A percentile compares a stretch with the other conserved stretches of the same genome.
Conservation (phyloP, 768 basidiomycete species). For the Trametes cubensis region DNA sequence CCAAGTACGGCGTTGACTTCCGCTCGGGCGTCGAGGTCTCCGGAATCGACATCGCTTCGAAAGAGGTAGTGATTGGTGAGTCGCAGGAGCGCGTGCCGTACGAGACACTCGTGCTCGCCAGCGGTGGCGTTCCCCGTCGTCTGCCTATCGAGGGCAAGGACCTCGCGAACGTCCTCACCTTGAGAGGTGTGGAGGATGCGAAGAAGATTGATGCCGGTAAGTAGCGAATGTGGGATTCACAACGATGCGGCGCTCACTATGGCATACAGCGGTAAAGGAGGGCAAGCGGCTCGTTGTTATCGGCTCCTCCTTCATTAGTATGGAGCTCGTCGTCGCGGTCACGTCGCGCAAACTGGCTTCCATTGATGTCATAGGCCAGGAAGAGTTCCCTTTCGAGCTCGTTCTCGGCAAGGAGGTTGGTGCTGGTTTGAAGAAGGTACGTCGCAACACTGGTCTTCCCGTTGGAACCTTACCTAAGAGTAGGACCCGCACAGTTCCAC, state of each 20-base stretch:
- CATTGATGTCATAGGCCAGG: slow-evolving; percentile 84
- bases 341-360: slow-evolving; percentile 75
- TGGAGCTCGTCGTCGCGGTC: slow-evolving; percentile 86
- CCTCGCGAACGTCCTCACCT: slow-evolving; percentile 74
- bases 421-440: slow-evolving; percentile 72
- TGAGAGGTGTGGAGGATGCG: slow-evolving; percentile 71
- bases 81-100: slow-evolving; percentile 66
- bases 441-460: background rate
- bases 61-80: slow-evolving; percentile 62
- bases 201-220: slow-evolving; percentile 71
- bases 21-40: slow-evolving; percentile 71
- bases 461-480: no score
- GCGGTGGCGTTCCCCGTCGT: slow-evolving; percentile 72
- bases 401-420: slow-evolving; percentile 84
- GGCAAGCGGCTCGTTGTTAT: slow-evolving; percentile 80
- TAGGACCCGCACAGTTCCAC: slow-evolving; percentile 57
- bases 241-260: background rate
- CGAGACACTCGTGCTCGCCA: slow-evolving; percentile 78
- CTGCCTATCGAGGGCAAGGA: slow-evolving; percentile 78
- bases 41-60: slow-evolving; percentile 61
- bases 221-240: slow-evolving; percentile 16
- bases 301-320: slow-evolving; percentile 89
- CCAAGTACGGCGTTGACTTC: slow-evolving; percentile 70
- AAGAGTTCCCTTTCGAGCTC: slow-evolving; percentile 77
- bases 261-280: slow-evolving; percentile 57